Evolutionary conservation across 73 alveolate species (phyloP), one percentile per base, ranked within the genome.

Genomic region (Blepharisma stoltei): DNA sequence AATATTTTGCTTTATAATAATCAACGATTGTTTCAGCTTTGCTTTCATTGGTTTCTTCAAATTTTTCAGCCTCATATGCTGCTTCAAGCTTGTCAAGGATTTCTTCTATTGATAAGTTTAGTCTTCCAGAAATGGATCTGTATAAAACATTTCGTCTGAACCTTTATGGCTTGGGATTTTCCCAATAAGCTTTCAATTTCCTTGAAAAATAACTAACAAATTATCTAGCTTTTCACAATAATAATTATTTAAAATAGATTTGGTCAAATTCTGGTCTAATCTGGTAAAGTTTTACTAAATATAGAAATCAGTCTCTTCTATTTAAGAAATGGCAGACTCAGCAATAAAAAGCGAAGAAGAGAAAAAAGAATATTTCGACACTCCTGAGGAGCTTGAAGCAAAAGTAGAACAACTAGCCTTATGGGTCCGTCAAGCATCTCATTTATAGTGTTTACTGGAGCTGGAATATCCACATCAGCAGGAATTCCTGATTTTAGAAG

Each of bases 401-500:
- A 79, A 90, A 71, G 81, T 87, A 65, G 85, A 81, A 46, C 92
- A 55, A 53, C 73, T 67, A 68, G 88, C 90, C 75, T 90, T 20
- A 55, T 50, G 54, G 37, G 78, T 92, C 37, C 68, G 67, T 67
- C 38, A 80, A 38, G 83, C 91, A 53, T 80, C 84, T 55, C 94
- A 90, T 87, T 93, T 43, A 86, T 85, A 48, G 92, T 91, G 66
- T 85, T 93, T 55, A 89, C 98, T 18, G 98, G 99, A 49, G 97
- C 99, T 79, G 99, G 99, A 66, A 89, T 92, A 60, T 66, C 93
- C 38, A 87, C 99, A 55, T 52, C 98, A 46, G 93, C 97, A 46
- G 98, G 99, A 52, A 92, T 95, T 46, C 94, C 98, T 11, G 98
- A 95, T 80, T 93, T 85, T 84, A 80, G 98, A 81, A 69, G 94